Evolutionary conservation across 805 yeast species (phyloP), one percentile per base, ranked within the genome.

Genomic region (Kluyveromyces lactis): DNA sequence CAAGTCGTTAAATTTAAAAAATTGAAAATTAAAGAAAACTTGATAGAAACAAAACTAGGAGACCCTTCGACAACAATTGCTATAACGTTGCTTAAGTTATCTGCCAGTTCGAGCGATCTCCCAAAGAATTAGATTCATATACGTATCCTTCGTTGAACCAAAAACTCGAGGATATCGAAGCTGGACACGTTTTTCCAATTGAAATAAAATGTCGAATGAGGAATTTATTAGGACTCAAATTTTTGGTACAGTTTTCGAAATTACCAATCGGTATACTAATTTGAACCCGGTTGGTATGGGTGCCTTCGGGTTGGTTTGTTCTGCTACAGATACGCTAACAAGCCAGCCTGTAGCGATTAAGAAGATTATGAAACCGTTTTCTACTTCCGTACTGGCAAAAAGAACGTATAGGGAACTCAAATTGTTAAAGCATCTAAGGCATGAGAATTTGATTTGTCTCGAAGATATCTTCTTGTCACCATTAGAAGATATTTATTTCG

Each of bases 281-380:
- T 72, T 92, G 45, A 90, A 87, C 56, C 98, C 99, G 2, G 96
- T 92, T 37, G 99, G 99, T 0, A 92, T 92, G 99, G 99, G 99
- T 18, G 98, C 98, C 6, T 92, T 92, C 60, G 99, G 99, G 4
- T 72, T 92, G 15, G 99, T 92, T 29, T 92, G 98, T 59, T 86
- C 96, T 7, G 99, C 98, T 1, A 77, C 81, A 41, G 98, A 92
- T 63, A 85, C 81, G 50, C 73, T 89, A 44, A 87, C 96, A 0
- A 79, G 77, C 40, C 95, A 89, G 62, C 86, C 82, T 50, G 98
- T 92, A 27, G 99, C 99, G 35, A 92, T 92, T 45, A 92, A 92
- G 62, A 92, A 92, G 68, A 90, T 92, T 52, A 86, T 90, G 95
- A 90, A 87, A 60, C 98, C 99, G 0, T 92, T 92, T 60, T 77